Conservation (phyloP, 164 flowering plant species). For the Taxillus chinensis region DNA sequence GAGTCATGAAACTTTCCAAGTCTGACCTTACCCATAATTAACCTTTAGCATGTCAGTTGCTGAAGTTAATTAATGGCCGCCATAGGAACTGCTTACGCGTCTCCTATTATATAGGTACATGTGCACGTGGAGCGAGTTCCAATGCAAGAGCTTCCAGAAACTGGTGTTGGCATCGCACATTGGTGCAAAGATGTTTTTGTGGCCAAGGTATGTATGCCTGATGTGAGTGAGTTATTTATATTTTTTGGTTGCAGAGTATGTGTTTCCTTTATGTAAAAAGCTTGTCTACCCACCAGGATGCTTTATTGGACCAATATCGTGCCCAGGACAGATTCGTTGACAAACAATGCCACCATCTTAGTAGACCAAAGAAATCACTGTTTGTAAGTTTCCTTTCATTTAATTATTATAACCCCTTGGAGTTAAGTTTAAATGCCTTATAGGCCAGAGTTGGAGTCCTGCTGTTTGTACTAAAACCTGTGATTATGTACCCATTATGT, state of each 20-base stretch:
- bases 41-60: too few species aligned
- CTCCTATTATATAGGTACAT: background rate
- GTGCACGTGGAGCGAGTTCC: conserved; percentile 19
- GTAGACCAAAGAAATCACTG: conserved; percentile 57
- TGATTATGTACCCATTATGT: background rate
- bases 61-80: too few species aligned
- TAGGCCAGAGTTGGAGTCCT: background rate
- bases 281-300: conserved; percentile 37
- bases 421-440: background rate
- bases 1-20: too few species aligned
- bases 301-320: conserved; percentile 49
- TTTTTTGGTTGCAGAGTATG: too few species aligned
- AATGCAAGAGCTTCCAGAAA: conserved; percentile 70
- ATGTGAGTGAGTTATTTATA: background rate
- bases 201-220: conserved; percentile 42
- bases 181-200: conserved; percentile 85
- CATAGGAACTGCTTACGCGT: background rate
- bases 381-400: conserved; percentile 27
- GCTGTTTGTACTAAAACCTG: background rate
- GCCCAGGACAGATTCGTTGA: conserved; percentile 46
- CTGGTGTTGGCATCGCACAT: conserved; percentile 58
- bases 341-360: conserved; percentile 25
- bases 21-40: too few species aligned
- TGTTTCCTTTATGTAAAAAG: background rate
- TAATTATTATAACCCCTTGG: background rate